phyloP scores from a whole-genome alignment of 2,329 filamentous ascomycete species.

The Aspergillus sojae region DNA sequence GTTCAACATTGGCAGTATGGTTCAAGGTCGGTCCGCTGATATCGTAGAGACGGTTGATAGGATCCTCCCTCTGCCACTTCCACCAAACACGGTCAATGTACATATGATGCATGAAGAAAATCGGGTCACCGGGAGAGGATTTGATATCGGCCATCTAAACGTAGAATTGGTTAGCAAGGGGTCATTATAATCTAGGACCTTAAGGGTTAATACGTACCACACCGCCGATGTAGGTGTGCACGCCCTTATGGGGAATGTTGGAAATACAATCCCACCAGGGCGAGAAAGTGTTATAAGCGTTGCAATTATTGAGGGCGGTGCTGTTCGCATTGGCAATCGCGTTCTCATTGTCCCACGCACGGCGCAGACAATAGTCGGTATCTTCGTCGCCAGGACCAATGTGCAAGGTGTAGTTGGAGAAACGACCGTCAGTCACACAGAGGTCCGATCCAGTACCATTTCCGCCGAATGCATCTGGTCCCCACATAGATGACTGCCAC shows the following conservation, averaged over 20 bases:
- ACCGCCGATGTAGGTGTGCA: constrained; percentile 14
- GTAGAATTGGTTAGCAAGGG: background rate
- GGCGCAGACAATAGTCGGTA: constrained; percentile 14
- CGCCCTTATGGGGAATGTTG: constrained; percentile 14
- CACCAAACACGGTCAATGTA: constrained; percentile 14
- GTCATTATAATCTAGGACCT: fast-evolving
- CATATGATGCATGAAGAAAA: constrained; percentile 15
- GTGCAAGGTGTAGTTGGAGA: constrained; percentile 12
- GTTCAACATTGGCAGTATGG: constrained; percentile 11
- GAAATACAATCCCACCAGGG: constrained; percentile 15
- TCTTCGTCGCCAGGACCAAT: constrained; percentile 12
- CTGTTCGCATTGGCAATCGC: background rate
- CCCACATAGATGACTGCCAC: constrained; percentile 13
- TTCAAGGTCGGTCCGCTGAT: constrained; percentile 11
- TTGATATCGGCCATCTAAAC: constrained; percentile 10
- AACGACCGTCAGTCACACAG: constrained; percentile 12
- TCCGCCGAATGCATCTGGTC: constrained; percentile 10
- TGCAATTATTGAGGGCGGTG: constrained; percentile 1
- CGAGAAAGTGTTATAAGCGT: constrained; percentile 9
- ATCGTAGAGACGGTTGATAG: constrained; percentile 12
- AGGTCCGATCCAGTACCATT: constrained; percentile 10
- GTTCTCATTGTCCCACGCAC: constrained; percentile 8
- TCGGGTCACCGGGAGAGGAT: constrained; percentile 12
- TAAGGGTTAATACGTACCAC: background rate
- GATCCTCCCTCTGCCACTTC: constrained; percentile 11